Percentiles rank a stretch among this genome's conserved stretches.
These are phyloP conservation scores for Spizellomyces punctatus DNA, from an alignment of 192 early-diverging fungal genomes.

Conservation along the genomic window DNA sequence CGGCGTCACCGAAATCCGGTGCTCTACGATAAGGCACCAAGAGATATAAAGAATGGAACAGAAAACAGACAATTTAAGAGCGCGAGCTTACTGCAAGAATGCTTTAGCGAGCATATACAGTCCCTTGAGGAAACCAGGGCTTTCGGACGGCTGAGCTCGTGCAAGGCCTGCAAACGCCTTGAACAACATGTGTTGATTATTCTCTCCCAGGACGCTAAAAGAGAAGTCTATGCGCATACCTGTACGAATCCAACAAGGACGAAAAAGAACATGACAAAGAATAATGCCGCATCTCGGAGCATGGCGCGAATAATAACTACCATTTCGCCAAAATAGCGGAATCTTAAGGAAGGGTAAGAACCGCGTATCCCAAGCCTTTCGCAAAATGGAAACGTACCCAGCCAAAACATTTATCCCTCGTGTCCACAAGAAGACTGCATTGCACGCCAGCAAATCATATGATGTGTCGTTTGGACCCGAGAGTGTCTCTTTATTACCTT, in stretches of 20 bases:
- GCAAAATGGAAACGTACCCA: conserved; percentile 4
- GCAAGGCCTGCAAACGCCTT: conserved; percentile 31
- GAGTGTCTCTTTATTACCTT: conserved; percentile 19
- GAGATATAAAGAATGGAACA: neutral
- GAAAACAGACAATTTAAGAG: no score
- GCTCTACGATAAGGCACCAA: neutral
- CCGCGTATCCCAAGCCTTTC: neutral
- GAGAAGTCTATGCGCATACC: neutral
- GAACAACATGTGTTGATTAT: neutral
- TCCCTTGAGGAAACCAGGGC: conserved; percentile 16
- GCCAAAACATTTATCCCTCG: conserved; percentile 19
- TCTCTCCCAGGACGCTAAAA: neutral
- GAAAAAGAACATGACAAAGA: conserved; percentile 32
- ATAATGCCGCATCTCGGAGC: conserved; percentile 24
- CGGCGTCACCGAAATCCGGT: conserved; percentile 28
- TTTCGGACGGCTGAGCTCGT: conserved; percentile 13
- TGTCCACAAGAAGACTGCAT: conserved; percentile 34
- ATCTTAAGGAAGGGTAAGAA: conserved; percentile 5
- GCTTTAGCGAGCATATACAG: conserved; percentile 22
- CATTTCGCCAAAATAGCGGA: conserved; percentile 36
- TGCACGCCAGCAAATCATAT: conserved; percentile 32
- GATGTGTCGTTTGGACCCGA: conserved; percentile 21
- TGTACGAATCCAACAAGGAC: conserved; percentile 32
- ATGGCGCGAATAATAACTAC: conserved; percentile 33
- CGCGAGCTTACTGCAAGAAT: conserved; percentile 25